These are phyloP conservation scores for Bipolaris oryzae DNA, from an alignment of 2,329 filamentous ascomycete genomes.

Conservation along the genomic window DNA sequence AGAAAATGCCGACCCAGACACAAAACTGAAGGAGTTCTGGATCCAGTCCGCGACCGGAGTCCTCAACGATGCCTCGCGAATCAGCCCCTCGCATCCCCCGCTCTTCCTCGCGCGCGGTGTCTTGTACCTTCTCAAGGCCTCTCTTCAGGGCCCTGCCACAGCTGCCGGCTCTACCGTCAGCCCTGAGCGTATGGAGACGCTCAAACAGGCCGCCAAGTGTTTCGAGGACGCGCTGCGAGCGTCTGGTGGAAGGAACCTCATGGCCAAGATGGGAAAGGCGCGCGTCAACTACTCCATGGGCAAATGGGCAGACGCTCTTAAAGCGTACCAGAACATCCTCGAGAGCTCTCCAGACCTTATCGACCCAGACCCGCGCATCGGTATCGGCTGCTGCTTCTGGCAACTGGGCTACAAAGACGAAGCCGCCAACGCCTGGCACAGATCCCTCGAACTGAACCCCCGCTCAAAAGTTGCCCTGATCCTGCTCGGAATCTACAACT, in stretches of 20 bases:
- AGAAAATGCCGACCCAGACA: constrained; percentile 64
- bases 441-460: constrained; percentile 79
- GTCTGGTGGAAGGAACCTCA: constrained; percentile 85
- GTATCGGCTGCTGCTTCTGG: constrained; percentile 97
- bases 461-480: constrained; percentile 90
- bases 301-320: constrained; percentile 81
- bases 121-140: constrained; percentile 84
- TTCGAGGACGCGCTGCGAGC: constrained; percentile 92
- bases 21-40: constrained; percentile 91
- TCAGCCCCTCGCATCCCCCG: constrained; percentile 90
- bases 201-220: constrained; percentile 85
- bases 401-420: constrained; percentile 93
- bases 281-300: constrained; percentile 85
- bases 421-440: constrained; percentile 87
- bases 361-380: constrained; percentile 93
- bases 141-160: constrained; percentile 77
- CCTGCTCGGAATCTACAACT: constrained; percentile 85
- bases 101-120: constrained; percentile 91
- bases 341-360: constrained; percentile 83
- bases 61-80: constrained; percentile 91
- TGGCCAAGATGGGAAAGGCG: constrained; percentile 89
- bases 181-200: constrained; percentile 74
- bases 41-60: constrained; percentile 88
- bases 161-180: constrained; percentile 68
- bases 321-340: constrained; percentile 85